phyloP scores from a whole-genome alignment of 2,329 filamentous ascomycete species.

The Cladosporium sp. region DNA sequence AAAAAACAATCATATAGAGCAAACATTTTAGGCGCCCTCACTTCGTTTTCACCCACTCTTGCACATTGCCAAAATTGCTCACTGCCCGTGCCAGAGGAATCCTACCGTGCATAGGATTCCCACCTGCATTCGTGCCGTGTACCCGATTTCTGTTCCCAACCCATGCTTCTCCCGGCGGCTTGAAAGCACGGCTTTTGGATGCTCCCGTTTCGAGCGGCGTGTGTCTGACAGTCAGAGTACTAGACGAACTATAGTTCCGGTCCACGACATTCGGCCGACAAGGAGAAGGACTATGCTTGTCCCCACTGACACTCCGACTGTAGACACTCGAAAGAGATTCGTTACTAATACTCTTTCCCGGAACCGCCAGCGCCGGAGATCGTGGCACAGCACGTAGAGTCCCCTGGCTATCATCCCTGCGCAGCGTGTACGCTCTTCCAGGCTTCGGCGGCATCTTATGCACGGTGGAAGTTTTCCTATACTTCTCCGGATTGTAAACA shows the following conservation, averaged over 20 bases:
- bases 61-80: background rate
- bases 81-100: background rate
- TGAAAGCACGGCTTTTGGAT: no score
- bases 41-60: background rate
- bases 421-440: constrained; percentile 1
- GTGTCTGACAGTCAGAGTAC: no score
- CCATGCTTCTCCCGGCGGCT: background rate
- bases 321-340: constrained; percentile 27
- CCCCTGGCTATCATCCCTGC: constrained; percentile 11
- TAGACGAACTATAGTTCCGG: background rate
- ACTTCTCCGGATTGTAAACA: constrained; percentile 21
- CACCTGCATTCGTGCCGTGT: no score
- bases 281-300: constrained; percentile 1
- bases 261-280: background rate
- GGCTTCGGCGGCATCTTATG: constrained; percentile 17
- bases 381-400: constrained; percentile 16
- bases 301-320: constrained; percentile 26
- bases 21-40: no score
- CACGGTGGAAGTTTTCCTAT: constrained; percentile 14
- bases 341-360: constrained; percentile 13
- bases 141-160: background rate
- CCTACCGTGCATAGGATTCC: background rate
- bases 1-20: no score
- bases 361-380: constrained; percentile 13
- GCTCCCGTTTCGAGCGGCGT: background rate